Base-by-base conservation (phyloP, 345 rosid genomes). In the Salix arbutifolia region DNA sequence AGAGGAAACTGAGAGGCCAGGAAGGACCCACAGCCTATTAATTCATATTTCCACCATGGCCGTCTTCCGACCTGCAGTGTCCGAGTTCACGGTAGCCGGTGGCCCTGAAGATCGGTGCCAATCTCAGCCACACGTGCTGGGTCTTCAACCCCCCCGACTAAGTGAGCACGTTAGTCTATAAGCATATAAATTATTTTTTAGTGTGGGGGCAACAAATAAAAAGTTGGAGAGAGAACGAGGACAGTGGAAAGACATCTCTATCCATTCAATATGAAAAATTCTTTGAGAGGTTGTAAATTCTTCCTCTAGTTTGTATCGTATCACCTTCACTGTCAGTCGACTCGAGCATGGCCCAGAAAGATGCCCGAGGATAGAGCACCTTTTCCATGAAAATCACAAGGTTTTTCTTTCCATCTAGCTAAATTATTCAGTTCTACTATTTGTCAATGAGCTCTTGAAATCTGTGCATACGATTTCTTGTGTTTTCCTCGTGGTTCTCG, bases 121-220 rank as follows among this genome's bases (percentile, higher is more conserved):
- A 18, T 38, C 71, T 33, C 78, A 13, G 46, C 74, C 64, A 70
- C 74, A 31, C 38, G 70, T 76, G 70, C 62, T 30, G 44, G 35
- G 18, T 58, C 42, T 31, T 31, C 35, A 4, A 31, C 3, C 35
- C 35, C 4, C 35, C 35, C 5, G 35, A 6, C 35, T 33, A 33
- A 33, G 37, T 33, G 1, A 33, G 6, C 37, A 33, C 37, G 37
- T 5, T 5, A 33, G 37, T 33, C 37, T 33, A 33, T 33, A 33
- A 33, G 37, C 37, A 33, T 33, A 33, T 33, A 33, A 33, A 33
- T 5, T 33, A 33, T 33, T 33, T 5, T 33, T 33, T 33, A 33
- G 1, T 33, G 37, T 33, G 37, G 37, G 37, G 37, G 37, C 37
- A 33, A 33, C 6, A 5, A 33, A 0, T 52, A 53, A 53, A 9